Evolutionary conservation across 2,329 filamentous ascomycete genomes (phyloP), one percentile per base, ranked within the genome.

Genomic region (Fusarium metavorans): DNA sequence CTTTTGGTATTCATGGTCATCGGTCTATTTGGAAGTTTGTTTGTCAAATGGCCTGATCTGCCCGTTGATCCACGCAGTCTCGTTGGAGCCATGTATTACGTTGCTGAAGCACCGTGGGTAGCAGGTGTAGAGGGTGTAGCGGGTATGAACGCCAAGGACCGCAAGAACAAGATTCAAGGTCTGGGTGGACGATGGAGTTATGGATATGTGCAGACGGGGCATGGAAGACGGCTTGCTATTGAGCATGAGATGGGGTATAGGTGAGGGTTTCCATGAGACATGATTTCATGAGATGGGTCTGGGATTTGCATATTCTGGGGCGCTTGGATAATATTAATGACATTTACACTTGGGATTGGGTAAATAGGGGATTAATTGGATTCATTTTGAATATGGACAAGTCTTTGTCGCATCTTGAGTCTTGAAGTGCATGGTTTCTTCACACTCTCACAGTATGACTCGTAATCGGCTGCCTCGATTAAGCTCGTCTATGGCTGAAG

Each of bases 1-100:
- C 74, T 87, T 4, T 67, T 89, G 3, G 78, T 77, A 4, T 65
- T 85, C 39, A 87, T 88, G 85, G 77, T 85, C 1, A 20, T 83
- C 2, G 81, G 82, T 0, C 75, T 88, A 6, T 56, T 82, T 0
- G 77, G 74, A 6, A 84, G 84, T 7, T 80, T 88, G 13, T 80
- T 85, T 30, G 76, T 85, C 9, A 71, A 76, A 34, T 87, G 83
- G 83, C 86, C 84, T 2, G 80, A 81, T 25, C 81, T 88, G 79
- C 84, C 85, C 0, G 82, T 86, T 2, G 85, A 87, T 37, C 87
- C 86, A 34, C 83, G 85, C 25, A 86, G 80, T 5, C 77, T 88
- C 11, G 85, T 83, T 0, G 86, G 85, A 3, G 79, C 83, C 6
- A 78, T 87, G 81, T 85, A 83, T 72, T 86, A 86, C 20, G 81